These are phyloP conservation scores for Cenchrus americanus DNA, from an alignment of 176 grass and related monocot genomes.

Conservation along the genomic window DNA sequence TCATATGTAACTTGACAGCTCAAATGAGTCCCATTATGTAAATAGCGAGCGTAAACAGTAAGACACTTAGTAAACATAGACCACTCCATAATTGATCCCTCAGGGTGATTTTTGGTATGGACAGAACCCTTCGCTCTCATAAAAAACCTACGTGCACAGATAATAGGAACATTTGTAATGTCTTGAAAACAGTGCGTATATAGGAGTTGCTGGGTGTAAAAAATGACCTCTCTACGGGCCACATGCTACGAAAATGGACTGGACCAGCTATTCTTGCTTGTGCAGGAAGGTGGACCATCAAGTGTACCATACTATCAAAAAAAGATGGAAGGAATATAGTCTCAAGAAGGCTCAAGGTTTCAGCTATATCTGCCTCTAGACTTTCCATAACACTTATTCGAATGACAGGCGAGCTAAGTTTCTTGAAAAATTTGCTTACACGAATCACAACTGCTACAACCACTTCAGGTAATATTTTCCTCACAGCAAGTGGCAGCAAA, in stretches of 20 bases:
- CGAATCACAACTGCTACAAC: background rate
- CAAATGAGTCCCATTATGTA: background rate
- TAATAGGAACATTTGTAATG: no score
- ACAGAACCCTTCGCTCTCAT: background rate
- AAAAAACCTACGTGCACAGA: no score
- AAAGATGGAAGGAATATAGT: background rate
- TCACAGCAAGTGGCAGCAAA: no score
- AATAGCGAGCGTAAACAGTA: background rate
- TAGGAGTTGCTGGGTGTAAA: no score
- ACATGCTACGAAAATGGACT: background rate
- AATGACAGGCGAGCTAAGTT: background rate
- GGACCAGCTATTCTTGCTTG: background rate
- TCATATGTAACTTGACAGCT: no score
- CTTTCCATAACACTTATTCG: background rate
- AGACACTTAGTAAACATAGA: background rate
- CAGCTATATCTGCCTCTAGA: background rate
- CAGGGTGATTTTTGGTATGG: background rate
- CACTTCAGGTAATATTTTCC: background rate
- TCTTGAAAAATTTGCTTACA: background rate
- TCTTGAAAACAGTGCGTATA: no score
- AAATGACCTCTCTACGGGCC: background rate
- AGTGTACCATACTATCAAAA: background rate
- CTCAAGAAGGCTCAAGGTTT: background rate
- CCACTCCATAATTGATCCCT: background rate
- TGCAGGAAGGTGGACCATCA: slow-evolving; percentile 5